Base-by-base conservation (phyloP, 148 eudicot genomes). In the Polygonum aviculare region DNA sequence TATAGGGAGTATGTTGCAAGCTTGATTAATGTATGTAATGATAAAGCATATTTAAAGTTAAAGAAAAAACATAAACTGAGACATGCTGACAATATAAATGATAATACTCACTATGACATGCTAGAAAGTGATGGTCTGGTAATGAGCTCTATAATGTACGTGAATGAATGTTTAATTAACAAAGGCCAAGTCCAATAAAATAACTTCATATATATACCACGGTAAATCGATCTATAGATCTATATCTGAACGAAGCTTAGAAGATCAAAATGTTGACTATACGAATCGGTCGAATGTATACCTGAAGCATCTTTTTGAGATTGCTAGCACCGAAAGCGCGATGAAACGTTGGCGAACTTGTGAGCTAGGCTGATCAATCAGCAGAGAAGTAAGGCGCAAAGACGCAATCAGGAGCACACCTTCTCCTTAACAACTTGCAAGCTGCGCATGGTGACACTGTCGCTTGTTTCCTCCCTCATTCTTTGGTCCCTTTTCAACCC, bases 291-390 rank as follows among this genome's bases (percentile, higher is more conserved):
- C 31, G 31, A 5, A 22, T 12, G 36, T 4, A 7, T 74, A 74
- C 76, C 76, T 74, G 59, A n/a, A 74, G 55, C 76, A 74, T 74
- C 41, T 75, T 75, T 69, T 83, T 87, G 69, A 87, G 87, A 81
- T 87, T 87, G 87, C 90, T 87, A 79, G 90, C 90, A 54, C 90
- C 90, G 77, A 87, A 87, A 15, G 85, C 88, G 60, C 85, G 85
- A 77, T 87, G 90, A 7, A 26, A 87, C 88, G 65, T 86, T 87
- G 52, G 90, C 88, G 71, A 87, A 87, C 81, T 87, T 87, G 16
- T 87, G 90, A 26, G 31, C 31, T 26, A 0, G 90, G 90, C 79
- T 87, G 85, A 26, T 26, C 31, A 1, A 12, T 87, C 88, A 7
- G 88, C 88, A 2, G 90, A 88, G 73, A 87, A 87, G 40, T 87